A percentile compares a stretch with the other conserved stretches of the same genome.
Conservation (phyloP, 2,329 filamentous ascomycete genomes). For the Alternaria brassicae region DNA sequence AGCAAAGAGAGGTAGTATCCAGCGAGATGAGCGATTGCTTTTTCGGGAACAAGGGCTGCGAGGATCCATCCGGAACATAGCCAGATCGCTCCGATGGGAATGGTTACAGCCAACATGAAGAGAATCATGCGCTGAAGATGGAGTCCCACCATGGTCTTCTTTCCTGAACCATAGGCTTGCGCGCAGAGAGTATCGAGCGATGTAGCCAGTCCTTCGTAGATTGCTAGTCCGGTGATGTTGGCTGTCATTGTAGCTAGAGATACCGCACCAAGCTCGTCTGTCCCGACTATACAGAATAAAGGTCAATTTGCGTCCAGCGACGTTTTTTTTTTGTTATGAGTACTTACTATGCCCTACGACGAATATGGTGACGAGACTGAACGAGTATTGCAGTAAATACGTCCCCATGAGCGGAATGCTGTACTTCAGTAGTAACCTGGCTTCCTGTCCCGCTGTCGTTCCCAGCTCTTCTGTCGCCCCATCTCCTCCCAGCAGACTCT, state of each 20-base stretch:
- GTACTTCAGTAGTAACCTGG: constrained; percentile 50
- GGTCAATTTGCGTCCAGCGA: neutral
- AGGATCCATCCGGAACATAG: constrained; percentile 57
- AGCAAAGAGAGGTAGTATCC: constrained; percentile 59
- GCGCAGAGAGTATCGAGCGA: constrained; percentile 61
- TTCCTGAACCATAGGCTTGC: constrained; percentile 61
- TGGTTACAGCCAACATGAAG: constrained; percentile 56
- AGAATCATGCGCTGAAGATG: constrained; percentile 62
- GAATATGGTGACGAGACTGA: constrained; percentile 60
- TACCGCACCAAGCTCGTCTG: constrained; percentile 61
- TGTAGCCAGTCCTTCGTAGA: constrained; percentile 61
- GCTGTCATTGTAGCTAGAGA: constrained; percentile 62
- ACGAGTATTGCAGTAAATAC: constrained; percentile 63
- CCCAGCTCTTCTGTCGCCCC: constrained; percentile 29
- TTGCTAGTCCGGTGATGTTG: constrained; percentile 61
- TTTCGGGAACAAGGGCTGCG: constrained; percentile 56
- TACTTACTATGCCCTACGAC: constrained; percentile 57
- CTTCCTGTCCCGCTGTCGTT: constrained; percentile 39
- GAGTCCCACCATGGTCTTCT: constrained; percentile 58
- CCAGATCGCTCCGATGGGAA: constrained; percentile 61
- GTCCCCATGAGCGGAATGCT: constrained; percentile 61
- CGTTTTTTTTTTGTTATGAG: neutral
- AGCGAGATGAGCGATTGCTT: constrained; percentile 57
- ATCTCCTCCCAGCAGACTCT: constrained; percentile 34
- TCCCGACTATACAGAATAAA: constrained; percentile 46